A percentile compares a stretch with the other conserved stretches of the same genome.
phyloP scores from a whole-genome alignment of 768 basidiomycete species.

The Podaxis sp. region DNA sequence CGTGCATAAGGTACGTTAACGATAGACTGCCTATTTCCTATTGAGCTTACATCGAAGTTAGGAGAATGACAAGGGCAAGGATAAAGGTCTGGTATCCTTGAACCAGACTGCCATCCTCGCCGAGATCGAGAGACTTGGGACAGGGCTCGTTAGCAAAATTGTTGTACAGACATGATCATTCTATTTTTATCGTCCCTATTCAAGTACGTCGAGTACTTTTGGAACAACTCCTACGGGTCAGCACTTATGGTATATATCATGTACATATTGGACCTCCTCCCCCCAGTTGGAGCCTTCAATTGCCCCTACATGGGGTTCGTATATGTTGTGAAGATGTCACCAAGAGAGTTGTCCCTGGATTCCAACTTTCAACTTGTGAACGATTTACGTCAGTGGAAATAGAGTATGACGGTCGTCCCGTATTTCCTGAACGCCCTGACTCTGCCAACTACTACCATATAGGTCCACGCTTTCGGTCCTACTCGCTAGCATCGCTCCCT shows the following conservation, averaged over 20 bases:
- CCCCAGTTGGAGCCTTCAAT: too few relatives aligned
- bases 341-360: too few relatives aligned
- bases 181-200: not conserved
- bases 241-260: not conserved
- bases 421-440: too few relatives aligned
- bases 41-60: slow-evolving; percentile 17
- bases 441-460: too few relatives aligned
- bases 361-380: too few relatives aligned
- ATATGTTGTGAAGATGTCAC: too few relatives aligned
- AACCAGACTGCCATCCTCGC: slow-evolving; percentile 66
- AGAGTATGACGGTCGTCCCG: too few relatives aligned
- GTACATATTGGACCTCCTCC: too few relatives aligned
- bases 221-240: not conserved
- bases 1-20: slow-evolving; percentile 34
- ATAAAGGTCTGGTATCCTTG: slow-evolving; percentile 61
- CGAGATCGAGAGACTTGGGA: slow-evolving; percentile 78
- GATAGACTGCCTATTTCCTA: not conserved
- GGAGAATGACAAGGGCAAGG: slow-evolving; percentile 45
- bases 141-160: slow-evolving; percentile 51
- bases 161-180: not conserved
- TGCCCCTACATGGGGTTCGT: too few relatives aligned
- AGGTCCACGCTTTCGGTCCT: too few relatives aligned
- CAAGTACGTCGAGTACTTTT: not conserved
- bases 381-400: too few relatives aligned
- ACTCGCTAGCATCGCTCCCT: too few relatives aligned